Conservation (phyloP, 202 grass and related monocot species). For the Bolboschoenoplectus hybrid region DNA sequence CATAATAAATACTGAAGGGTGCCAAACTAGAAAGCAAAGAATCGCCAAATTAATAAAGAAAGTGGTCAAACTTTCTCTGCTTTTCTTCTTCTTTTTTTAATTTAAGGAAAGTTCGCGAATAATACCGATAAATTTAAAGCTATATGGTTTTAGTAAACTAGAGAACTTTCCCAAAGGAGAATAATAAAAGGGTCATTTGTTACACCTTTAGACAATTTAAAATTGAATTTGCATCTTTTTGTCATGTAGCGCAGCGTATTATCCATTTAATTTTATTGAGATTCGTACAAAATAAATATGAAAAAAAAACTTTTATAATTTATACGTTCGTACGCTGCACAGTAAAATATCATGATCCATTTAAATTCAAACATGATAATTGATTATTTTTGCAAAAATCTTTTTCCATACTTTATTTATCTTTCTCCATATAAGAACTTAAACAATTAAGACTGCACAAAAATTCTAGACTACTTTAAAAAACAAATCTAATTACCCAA, state of each 20-base stretch:
- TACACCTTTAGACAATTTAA: neutral
- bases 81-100: neutral
- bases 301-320: no score
- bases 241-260: no score
- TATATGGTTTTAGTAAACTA: neutral
- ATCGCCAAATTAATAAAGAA: slow-evolving; percentile 11
- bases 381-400: neutral
- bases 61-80: neutral
- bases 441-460: neutral
- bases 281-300: no score
- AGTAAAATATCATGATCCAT: neutral
- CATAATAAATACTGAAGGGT: neutral
- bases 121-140: neutral
- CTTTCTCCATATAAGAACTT: neutral
- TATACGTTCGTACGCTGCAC: no score
- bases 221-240: no score
- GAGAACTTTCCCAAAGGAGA: neutral
- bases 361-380: neutral
- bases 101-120: no score
- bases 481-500: neutral
- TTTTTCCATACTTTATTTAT: neutral
- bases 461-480: neutral
- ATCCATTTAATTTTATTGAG: no score
- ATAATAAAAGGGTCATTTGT: neutral
- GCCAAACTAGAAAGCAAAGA: neutral